Conservation (phyloP, 108 stramenopile genomes). For the Tribonema minus region DNA sequence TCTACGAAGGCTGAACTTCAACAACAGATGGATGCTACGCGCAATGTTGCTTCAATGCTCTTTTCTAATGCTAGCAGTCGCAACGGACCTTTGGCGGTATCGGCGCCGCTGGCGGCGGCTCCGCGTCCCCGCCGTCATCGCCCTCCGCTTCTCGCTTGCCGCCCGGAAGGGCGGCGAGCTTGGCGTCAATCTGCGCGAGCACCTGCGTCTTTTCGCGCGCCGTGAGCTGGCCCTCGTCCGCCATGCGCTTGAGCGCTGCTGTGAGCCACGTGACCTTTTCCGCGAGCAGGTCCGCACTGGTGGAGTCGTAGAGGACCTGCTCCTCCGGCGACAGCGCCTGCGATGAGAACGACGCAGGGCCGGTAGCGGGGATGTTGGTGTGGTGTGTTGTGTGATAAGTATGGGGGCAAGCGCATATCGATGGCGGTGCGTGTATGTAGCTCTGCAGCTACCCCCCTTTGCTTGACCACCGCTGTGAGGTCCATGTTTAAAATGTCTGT, state of each 20-base stretch:
- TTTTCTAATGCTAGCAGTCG: too few relatives aligned
- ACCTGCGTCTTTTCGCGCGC: not conserved
- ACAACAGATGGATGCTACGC: too few relatives aligned
- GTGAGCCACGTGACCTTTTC: slow-evolving; percentile 5
- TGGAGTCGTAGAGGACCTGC: slow-evolving; percentile 70
- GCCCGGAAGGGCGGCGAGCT: not conserved
- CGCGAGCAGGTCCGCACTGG: slow-evolving; percentile 4
- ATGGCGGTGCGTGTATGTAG: not conserved
- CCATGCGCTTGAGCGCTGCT: slow-evolving; percentile 7
- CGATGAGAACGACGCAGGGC: too few relatives aligned
- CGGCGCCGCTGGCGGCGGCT: not conserved
- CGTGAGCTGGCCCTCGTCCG: slow-evolving; percentile 24
- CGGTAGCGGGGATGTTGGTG: too few relatives aligned
- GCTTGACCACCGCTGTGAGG: too few relatives aligned
- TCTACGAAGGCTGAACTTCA: too few relatives aligned
- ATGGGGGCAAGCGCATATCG: not conserved
- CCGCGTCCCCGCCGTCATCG: not conserved
- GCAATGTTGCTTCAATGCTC: too few relatives aligned
- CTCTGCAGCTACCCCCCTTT: too few relatives aligned
- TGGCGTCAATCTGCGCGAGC: not conserved
- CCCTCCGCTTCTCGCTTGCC: not conserved
- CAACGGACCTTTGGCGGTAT: not conserved
- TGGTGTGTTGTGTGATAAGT: not conserved
- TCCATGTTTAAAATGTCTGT: too few relatives aligned
- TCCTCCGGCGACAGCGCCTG: slow-evolving; percentile 65